Evolutionary conservation across 345 rosid species (phyloP), one percentile per base, ranked within the genome.

Genomic region (Microcos paniculata): DNA sequence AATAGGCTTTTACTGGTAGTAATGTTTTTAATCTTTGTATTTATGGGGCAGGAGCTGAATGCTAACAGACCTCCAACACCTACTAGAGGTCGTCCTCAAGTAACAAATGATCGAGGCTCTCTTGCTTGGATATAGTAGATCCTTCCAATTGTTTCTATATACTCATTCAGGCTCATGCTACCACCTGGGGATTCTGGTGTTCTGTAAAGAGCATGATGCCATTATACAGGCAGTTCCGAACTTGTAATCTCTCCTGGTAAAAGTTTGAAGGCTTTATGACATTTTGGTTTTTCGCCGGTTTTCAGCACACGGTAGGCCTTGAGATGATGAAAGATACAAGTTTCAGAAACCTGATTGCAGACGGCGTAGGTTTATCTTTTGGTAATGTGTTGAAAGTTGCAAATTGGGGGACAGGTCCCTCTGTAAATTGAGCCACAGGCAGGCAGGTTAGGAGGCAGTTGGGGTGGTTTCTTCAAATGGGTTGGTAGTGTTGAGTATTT

Each of bases 31-130:
- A n/a, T 53, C 46, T 55, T 58, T 63, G 61, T 76, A 38, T 76
- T 33, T 35, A 31, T 59, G 69, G 31, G 48, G 40, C 88, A 96
- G 99, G 99, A 96, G 83, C 85, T 96, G 76, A 96, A 96, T 62
- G 98, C 97, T 57, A 93, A 93, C 77, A 81, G 99, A 79, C 99
- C 97, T 79, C 89, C 99, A 0, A 96, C 99, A 46, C 98, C 98
- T 65, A 92, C 98, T 2, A 85, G 99, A 87, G 97, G 99, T 51
- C 97, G 99, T 53, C 97, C 97, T 69, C 98, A 84, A 82, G 88
- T 76, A 72, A 71, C 93, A 67, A 92, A 88, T 45, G 99, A 96
- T 75, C 87, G 94, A 23, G 98, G 97, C 70, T 83, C 97, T 78
- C 93, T 90, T 62, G 99, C 97, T 68, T 96, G 96, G 94, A 88